Conservation (phyloP, 306 rosid species). For the Cicer cuneatum region DNA sequence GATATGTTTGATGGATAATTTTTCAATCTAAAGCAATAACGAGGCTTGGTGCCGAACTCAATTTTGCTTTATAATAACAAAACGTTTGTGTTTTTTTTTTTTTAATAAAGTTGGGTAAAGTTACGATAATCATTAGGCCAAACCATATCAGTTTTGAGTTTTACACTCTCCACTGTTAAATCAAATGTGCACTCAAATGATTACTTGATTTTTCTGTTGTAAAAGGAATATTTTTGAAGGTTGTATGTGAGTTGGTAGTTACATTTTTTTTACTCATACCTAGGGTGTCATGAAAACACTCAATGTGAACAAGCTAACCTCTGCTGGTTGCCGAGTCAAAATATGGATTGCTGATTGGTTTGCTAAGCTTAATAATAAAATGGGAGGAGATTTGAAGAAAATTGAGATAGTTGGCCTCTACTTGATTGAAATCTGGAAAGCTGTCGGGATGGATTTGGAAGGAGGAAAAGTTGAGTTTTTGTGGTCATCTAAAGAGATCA, state of each 20-base stretch:
- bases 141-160: neutral
- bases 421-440: slow-evolving; percentile 86
- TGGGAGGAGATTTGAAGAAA: slow-evolving; percentile 89
- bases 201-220: too few species aligned
- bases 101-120: too few species aligned
- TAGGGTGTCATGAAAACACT: slow-evolving; percentile 80
- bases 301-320: slow-evolving; percentile 62
- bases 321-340: slow-evolving; percentile 79
- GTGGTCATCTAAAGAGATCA: slow-evolving; percentile 87
- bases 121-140: neutral
- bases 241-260: neutral
- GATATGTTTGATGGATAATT: neutral
- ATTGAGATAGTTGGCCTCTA: slow-evolving; percentile 71
- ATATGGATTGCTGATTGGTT: slow-evolving; percentile 97
- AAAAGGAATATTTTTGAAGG: neutral
- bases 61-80: neutral
- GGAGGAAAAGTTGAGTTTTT: slow-evolving; percentile 90
- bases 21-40: neutral
- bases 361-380: slow-evolving; percentile 83
- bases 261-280: slow-evolving; percentile 13
- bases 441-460: slow-evolving; percentile 80
- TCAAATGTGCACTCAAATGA: neutral
- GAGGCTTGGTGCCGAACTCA: neutral
- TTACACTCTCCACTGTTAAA: neutral
- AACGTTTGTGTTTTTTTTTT: neutral